Conservation (phyloP, 331 rosid genomes). For the Acacia pycnantha region DNA sequence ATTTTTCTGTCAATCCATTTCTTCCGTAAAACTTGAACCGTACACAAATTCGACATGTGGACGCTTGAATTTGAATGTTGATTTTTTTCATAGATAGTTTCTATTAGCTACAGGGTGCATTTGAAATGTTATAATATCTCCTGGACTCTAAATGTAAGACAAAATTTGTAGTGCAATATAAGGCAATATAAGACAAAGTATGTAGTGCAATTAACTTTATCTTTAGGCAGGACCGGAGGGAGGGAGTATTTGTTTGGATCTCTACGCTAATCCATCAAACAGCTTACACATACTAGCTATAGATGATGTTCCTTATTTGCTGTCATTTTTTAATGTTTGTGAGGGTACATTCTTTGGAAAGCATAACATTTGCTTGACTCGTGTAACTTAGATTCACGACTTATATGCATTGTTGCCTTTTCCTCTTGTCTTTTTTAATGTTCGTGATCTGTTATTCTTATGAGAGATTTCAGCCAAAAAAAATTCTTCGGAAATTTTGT, state of each 20-base stretch:
- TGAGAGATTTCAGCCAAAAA: not conserved
- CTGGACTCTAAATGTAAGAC: no score
- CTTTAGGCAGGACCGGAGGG: no score
- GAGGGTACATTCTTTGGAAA: not conserved
- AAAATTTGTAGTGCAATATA: no score
- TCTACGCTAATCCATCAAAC: not conserved
- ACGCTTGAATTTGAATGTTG: not conserved
- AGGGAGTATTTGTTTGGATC: not conserved
- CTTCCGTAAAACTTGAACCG: not conserved
- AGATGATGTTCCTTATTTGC: not conserved
- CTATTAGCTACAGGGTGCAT: not conserved
- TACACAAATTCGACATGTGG: not conserved
- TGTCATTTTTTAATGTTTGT: not conserved
- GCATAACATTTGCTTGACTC: not conserved
- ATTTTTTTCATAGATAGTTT: not conserved
- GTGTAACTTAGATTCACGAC: not conserved
- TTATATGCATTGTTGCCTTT: not conserved
- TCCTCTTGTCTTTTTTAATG: not conserved
- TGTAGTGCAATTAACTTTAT: no score
- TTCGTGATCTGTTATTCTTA: not conserved
- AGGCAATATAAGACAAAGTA: no score
- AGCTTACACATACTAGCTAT: not conserved
- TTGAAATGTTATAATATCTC: not conserved
- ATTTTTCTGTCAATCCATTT: not conserved
- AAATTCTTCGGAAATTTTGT: not conserved